Evolutionary conservation across 2,329 filamentous ascomycete genomes (phyloP).

Genomic region (Colletotrichum spaethianum): DNA sequence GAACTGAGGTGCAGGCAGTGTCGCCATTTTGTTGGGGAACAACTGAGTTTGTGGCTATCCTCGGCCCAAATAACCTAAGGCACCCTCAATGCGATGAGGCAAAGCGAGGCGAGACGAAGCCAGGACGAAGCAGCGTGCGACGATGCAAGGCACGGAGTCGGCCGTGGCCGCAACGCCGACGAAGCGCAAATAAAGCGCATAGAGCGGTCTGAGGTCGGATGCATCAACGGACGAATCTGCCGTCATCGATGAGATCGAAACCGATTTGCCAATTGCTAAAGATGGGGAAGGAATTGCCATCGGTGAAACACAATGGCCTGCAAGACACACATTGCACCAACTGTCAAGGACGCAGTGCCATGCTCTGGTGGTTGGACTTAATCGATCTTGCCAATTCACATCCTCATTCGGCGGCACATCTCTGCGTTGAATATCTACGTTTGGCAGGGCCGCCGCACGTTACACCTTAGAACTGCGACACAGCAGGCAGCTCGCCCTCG

Average conservation of each 20-base stretch:
- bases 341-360: slow-evolving; percentile 1
- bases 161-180: slow-evolving; percentile 32
- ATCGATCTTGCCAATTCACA: slow-evolving; percentile 2
- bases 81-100: slow-evolving; percentile 25
- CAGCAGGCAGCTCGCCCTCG: slow-evolving; percentile 30
- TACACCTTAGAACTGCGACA: slow-evolving; percentile 28
- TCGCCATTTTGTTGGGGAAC: slow-evolving; percentile 27
- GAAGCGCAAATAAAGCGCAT: slow-evolving; percentile 27
- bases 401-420: not conserved
- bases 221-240: slow-evolving; percentile 35
- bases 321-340: slow-evolving; percentile 20
- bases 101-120: slow-evolving; percentile 31
- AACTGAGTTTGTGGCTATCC: slow-evolving; percentile 20
- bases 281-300: slow-evolving; percentile 20
- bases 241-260: slow-evolving; percentile 36
- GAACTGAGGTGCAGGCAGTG: slow-evolving; percentile 21
- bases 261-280: slow-evolving; percentile 11
- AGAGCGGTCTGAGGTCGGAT: slow-evolving; percentile 31
- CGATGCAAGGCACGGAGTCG: slow-evolving; percentile 37
- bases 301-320: slow-evolving; percentile 21
- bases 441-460: not conserved
- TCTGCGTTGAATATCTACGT: not conserved
- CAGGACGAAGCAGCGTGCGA: slow-evolving; percentile 28
- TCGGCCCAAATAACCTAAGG: slow-evolving; percentile 35
- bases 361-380: slow-evolving; percentile 5